These are phyloP conservation scores for Capronia americana DNA, from an alignment of 2,329 filamentous ascomycete species.

Conservation along the genomic window DNA sequence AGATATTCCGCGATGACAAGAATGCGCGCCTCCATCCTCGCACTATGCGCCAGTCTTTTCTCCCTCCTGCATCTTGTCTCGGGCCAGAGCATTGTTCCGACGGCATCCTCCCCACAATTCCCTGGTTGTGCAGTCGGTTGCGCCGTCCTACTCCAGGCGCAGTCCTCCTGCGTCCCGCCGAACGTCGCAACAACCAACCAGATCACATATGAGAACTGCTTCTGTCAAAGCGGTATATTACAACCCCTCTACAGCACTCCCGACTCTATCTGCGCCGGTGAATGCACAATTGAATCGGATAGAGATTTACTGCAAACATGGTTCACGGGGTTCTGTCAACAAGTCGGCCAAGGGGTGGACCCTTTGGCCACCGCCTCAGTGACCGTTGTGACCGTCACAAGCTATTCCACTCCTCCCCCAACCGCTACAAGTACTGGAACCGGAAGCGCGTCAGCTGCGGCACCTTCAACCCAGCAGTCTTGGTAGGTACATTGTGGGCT, in stretches of 20 bases:
- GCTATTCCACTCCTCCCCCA: constrained; percentile 37
- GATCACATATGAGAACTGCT: constrained; percentile 69
- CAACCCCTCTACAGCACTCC: constrained; percentile 63
- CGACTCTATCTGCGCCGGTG: constrained; percentile 66
- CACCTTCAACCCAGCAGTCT: constrained; percentile 26
- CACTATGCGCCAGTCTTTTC: constrained; percentile 40
- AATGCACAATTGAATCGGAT: constrained; percentile 61
- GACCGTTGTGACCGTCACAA: constrained; percentile 36
- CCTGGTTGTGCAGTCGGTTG: constrained; percentile 69
- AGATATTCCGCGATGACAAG: constrained; percentile 26
- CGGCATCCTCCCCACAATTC: constrained; percentile 54
- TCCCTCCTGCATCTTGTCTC: constrained; percentile 37
- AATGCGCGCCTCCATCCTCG: constrained; percentile 22
- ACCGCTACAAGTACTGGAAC: constrained; percentile 38
- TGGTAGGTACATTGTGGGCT: constrained; percentile 28
- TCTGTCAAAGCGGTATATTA: constrained; percentile 71
- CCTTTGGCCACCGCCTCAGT: constrained; percentile 41
- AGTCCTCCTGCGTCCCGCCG: constrained; percentile 71
- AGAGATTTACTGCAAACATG: constrained; percentile 68
- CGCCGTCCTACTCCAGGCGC: constrained; percentile 70
- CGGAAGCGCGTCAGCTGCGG: constrained; percentile 15
- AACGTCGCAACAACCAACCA: constrained; percentile 58
- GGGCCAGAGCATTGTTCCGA: constrained; percentile 46
- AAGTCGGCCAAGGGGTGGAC: constrained; percentile 50
- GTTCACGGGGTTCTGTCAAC: constrained; percentile 71